phyloP scores from a whole-genome alignment of 2,329 filamentous ascomycete species.

The Exophiala mesophila region DNA sequence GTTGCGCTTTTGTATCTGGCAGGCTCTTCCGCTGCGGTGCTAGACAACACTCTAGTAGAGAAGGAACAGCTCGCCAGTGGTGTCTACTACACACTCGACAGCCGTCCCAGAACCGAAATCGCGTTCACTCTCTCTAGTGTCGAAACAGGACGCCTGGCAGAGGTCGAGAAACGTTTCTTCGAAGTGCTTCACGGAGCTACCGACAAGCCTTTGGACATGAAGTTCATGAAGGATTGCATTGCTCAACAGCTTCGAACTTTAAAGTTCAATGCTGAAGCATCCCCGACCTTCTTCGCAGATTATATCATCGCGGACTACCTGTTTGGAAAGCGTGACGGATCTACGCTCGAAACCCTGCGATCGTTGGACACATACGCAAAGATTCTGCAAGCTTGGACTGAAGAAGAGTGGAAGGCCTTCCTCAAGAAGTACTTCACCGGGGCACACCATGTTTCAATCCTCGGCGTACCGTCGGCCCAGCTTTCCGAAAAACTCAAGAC shows the following conservation, averaged over 20 bases:
- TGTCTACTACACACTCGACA: constrained; percentile 73
- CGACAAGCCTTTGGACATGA: constrained; percentile 77
- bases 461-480: constrained; percentile 78
- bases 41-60: constrained; percentile 90
- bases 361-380: constrained; percentile 55
- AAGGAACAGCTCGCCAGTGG: constrained; percentile 87
- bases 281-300: constrained; percentile 73
- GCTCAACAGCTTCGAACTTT: constrained; percentile 73
- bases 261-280: constrained; percentile 77
- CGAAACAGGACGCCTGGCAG: constrained; percentile 74
- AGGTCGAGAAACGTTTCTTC: constrained; percentile 81
- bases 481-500: constrained; percentile 75
- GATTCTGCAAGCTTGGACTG: constrained; percentile 68
- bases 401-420: constrained; percentile 77
- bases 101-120: constrained; percentile 74
- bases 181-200: constrained; percentile 77
- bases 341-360: constrained; percentile 59
- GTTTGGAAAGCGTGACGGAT: constrained; percentile 80
- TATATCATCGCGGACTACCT: constrained; percentile 89
- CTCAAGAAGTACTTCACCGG: constrained; percentile 79
- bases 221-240: constrained; percentile 84
- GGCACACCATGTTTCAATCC: constrained; percentile 78
- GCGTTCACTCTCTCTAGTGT: constrained; percentile 84
- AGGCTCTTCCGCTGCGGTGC: constrained; percentile 84
- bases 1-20: constrained; percentile 81